Evolutionary conservation across 176 grass and related monocot species (phyloP), one percentile per base, ranked within the genome.

Genomic region (Zea luxurians): DNA sequence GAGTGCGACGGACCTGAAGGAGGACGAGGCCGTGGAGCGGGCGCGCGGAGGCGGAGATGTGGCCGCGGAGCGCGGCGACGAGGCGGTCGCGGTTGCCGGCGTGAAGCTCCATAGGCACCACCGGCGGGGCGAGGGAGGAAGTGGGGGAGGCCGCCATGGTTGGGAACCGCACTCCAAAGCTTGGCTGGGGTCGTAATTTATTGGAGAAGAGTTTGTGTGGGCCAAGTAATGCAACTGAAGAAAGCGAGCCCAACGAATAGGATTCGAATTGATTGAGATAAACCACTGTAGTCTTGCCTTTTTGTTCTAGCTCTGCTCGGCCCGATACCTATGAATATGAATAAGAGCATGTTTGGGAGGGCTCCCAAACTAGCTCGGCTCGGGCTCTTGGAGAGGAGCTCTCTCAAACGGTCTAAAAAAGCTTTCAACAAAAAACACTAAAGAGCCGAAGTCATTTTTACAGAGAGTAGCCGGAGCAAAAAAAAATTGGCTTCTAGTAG

Each of bases 41-140:
- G 8, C 87, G 83, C 0, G 36, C 85, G 60, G 85, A 75, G 53
- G 74, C 64, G 47, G 91, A 81, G 76, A 97, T 87, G 66, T 80
- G 80, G 9, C 16, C 42, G 17, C 87, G 91, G n/a, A 94, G 87
- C 27, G 87, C 79, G 46, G 80, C 42, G 36, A 92, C 68, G 64
- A 97, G 89, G 34, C 87, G 90, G 11, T 82, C 78, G 40, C 95
- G 91, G 74, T 97, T 97, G 78, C 54, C 77, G 54, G 86, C 80
- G 78, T 92, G 87, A n/a, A 97, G 89, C 71, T 90, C 91, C 95
- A 92, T 87, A 70, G 95, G 91, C 64, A 94, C 83, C 70, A 46
- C 80, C 37, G 85, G 89, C 12, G 85, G 94, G 36, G 89, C 49
- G 0, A 90, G 91, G 43, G 71, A 70, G 41, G 88, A 78, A 59